Evolutionary conservation across 257 asterid species (phyloP).

Genomic region (Salvia hispanica): DNA sequence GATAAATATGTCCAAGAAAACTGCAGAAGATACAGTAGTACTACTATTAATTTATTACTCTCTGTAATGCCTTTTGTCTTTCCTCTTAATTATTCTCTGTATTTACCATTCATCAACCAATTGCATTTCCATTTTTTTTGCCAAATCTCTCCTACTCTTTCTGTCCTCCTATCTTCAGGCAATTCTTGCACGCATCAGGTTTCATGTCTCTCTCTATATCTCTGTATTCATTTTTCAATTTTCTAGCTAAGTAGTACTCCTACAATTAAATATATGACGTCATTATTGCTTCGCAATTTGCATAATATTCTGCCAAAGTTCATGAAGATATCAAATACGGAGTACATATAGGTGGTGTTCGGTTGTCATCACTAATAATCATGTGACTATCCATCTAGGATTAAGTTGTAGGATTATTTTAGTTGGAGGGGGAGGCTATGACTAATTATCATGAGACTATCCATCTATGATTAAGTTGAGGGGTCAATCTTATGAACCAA

Average conservation of each 20-base stretch:
- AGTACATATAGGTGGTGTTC: too few relatives aligned
- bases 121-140: neutral
- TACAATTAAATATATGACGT: neutral
- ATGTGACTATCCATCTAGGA: too few relatives aligned
- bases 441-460: too few relatives aligned
- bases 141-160: neutral
- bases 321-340: neutral
- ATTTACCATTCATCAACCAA: neutral
- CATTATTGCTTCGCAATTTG: neutral
- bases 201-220: neutral
- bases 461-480: too few relatives aligned
- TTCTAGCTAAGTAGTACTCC: neutral
- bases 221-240: too few relatives aligned
- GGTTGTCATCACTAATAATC: too few relatives aligned
- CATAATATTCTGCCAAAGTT: neutral
- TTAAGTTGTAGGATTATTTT: too few relatives aligned
- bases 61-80: slow-evolving; percentile 24
- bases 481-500: too few relatives aligned
- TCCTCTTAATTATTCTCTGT: slow-evolving; percentile 17
- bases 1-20: slow-evolving; percentile 32
- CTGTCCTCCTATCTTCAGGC: slow-evolving; percentile 22
- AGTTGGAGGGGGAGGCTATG: too few relatives aligned
- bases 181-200: slow-evolving; percentile 1
- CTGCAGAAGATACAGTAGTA: neutral
- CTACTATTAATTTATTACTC: neutral